These are phyloP conservation scores for Vararia minispora DNA, from an alignment of 768 basidiomycete species.

Conservation along the genomic window DNA sequence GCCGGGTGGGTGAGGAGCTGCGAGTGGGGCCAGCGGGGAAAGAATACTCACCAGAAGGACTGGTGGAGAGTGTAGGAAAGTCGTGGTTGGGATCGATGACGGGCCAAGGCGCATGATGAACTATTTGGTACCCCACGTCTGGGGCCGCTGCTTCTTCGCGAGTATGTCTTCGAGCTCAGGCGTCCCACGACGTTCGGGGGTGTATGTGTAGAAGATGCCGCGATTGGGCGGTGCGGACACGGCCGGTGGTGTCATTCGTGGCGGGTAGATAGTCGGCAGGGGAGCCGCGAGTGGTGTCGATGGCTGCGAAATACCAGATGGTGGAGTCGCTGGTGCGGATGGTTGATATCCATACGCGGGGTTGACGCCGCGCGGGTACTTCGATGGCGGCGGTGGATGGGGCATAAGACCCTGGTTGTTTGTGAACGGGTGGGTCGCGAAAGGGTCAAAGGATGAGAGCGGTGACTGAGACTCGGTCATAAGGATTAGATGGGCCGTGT, in stretches of 20 bases:
- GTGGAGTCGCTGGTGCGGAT: conserved; percentile 17
- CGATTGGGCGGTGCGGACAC: neutral
- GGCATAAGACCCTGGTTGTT: conserved; percentile 24
- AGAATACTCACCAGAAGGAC: too few species aligned
- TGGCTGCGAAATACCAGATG: conserved; percentile 6
- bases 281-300: conserved; percentile 7
- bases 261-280: conserved; percentile 5
- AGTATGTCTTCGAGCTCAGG: conserved; percentile 41
- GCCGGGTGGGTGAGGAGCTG: too few species aligned
- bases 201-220: conserved; percentile 40
- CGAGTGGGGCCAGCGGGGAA: too few species aligned
- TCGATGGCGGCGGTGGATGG: conserved; percentile 34
- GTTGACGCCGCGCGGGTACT: conserved; percentile 33
- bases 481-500: too few species aligned
- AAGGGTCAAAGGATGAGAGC: conserved; percentile 43
- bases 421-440: conserved; percentile 50
- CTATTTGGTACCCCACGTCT: conserved; percentile 15
- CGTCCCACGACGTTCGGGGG: conserved; percentile 36
- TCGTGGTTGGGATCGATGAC: too few species aligned
- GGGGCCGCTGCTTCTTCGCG: conserved; percentile 24
- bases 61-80: too few species aligned
- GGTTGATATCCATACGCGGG: too few species aligned
- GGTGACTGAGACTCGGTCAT: conserved; percentile 19
- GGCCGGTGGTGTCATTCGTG: conserved; percentile 1
- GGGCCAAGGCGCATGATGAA: neutral